Conservation (phyloP, 2,329 filamentous ascomycete genomes). For the Diaporthe vexans region DNA sequence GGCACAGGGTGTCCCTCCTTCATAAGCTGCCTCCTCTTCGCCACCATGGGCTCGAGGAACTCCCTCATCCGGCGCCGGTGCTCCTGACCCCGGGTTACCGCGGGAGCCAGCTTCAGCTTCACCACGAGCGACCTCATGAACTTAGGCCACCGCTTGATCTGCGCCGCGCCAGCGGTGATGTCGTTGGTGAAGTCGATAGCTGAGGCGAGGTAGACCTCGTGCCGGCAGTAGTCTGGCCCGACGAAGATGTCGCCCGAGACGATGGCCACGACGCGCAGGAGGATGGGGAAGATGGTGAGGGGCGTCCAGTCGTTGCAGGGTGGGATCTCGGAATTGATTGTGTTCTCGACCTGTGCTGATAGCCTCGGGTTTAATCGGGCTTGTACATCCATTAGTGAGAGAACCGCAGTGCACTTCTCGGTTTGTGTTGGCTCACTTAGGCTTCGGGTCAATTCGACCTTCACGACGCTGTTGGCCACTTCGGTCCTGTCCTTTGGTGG, state of each 20-base stretch:
- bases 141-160: conserved; percentile 46
- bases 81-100: conserved; percentile 18
- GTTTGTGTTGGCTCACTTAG: not conserved
- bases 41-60: conserved; percentile 44
- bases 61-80: conserved; percentile 33
- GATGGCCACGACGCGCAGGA: conserved; percentile 57
- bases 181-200: conserved; percentile 57
- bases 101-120: conserved; percentile 26
- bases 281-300: conserved; percentile 50
- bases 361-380: conserved; percentile 30
- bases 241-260: conserved; percentile 59
- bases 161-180: conserved; percentile 42
- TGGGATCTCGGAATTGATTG: conserved; percentile 19
- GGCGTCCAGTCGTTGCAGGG: conserved; percentile 39
- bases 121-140: conserved; percentile 29
- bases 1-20: conserved; percentile 45
- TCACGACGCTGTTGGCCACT: conserved; percentile 33
- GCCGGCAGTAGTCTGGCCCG: conserved; percentile 57
- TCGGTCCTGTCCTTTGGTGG: conserved; percentile 36
- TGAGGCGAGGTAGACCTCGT: conserved; percentile 55
- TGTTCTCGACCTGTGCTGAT: conserved; percentile 31
- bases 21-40: conserved; percentile 40
- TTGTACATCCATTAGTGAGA: not conserved
- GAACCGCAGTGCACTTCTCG: too few species aligned
- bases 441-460: conserved; percentile 33